Percentiles rank a stretch among this genome's conserved stretches.
Evolutionary conservation across 345 rosid genomes (phyloP).

Genomic region (Crucihimalaya himalaica): DNA sequence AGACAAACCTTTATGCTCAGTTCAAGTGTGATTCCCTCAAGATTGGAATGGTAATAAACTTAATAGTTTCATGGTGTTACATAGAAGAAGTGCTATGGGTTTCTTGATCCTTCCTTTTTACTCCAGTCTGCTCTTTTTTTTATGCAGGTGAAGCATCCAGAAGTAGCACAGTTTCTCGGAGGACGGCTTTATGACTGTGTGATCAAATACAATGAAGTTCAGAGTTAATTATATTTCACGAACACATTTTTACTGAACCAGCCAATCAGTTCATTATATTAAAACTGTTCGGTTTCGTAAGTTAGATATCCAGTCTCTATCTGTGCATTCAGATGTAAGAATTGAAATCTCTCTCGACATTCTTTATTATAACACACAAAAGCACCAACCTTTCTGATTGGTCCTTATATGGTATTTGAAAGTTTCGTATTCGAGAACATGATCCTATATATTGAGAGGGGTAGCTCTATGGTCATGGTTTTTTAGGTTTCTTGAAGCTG

Average conservation of each 20-base stretch:
- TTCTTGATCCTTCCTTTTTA: neutral
- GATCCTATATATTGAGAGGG: neutral
- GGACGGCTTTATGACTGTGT: conserved; percentile 98
- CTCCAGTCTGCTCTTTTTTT: neutral
- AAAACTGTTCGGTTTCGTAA: conserved; percentile 35
- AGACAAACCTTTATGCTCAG: conserved; percentile 96
- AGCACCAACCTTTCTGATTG: conserved; percentile 15
- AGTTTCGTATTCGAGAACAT: neutral
- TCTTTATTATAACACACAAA: neutral
- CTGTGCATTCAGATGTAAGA: conserved; percentile 30
- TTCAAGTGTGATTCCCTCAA: conserved; percentile 96
- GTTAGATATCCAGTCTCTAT: conserved; percentile 13
- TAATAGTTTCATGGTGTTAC: neutral
- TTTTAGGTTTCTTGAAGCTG: conserved; percentile 17
- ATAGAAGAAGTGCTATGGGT: neutral
- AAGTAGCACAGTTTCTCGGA: conserved; percentile 98
- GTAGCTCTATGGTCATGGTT: neutral
- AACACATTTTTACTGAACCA: conserved; percentile 21
- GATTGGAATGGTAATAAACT: conserved; percentile 81
- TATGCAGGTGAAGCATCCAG: conserved; percentile 90
- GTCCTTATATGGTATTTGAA: conserved; percentile 12
- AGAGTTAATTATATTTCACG: conserved; percentile 30
- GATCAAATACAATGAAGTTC: conserved; percentile 81
- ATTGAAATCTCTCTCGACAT: conserved; percentile 5
- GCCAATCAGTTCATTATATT: conserved; percentile 18